A percentile compares a stretch with the other conserved stretches of the same genome.
Conservation (phyloP, 768 basidiomycete genomes). For the Gyrodon lividus region DNA sequence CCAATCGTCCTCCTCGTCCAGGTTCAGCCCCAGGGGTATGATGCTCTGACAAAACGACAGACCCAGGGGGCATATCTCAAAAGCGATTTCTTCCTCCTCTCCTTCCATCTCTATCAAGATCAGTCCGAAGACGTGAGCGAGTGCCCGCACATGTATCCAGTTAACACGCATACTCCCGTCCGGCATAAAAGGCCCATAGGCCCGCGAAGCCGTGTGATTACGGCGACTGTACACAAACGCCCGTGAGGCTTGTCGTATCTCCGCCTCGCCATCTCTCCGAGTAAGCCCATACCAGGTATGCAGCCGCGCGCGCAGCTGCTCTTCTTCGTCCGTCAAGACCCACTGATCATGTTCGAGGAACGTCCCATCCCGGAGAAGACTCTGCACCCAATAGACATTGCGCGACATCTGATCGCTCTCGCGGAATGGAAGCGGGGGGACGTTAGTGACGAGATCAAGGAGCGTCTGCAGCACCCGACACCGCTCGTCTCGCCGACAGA, state of each 20-base stretch:
- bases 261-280: conserved; percentile 35
- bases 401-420: conserved; percentile 37
- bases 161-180: conserved; percentile 47
- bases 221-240: conserved; percentile 63
- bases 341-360: conserved; percentile 42
- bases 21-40: conserved; percentile 38
- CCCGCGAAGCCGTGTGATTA: conserved; percentile 48
- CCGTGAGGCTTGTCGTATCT: conserved; percentile 41
- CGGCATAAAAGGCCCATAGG: conserved; percentile 56
- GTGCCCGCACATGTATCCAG: conserved; percentile 57
- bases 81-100: conserved; percentile 29
- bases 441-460: conserved; percentile 45
- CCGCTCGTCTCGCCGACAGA: conserved; percentile 45
- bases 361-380: conserved; percentile 39
- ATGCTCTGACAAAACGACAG: conserved; percentile 54
- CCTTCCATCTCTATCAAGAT: conserved; percentile 44
- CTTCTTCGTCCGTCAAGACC: conserved; percentile 34
- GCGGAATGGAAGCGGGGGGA: conserved; percentile 36
- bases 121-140: conserved; percentile 57
- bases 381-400: conserved; percentile 54
- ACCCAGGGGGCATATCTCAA: conserved; percentile 42
- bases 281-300: conserved; percentile 62
- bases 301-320: conserved; percentile 48
- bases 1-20: conserved; percentile 33
- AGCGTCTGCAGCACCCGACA: conserved; percentile 45